Evolutionary conservation across 805 yeast species (phyloP).

Genomic region (Spathaspora boniae): DNA sequence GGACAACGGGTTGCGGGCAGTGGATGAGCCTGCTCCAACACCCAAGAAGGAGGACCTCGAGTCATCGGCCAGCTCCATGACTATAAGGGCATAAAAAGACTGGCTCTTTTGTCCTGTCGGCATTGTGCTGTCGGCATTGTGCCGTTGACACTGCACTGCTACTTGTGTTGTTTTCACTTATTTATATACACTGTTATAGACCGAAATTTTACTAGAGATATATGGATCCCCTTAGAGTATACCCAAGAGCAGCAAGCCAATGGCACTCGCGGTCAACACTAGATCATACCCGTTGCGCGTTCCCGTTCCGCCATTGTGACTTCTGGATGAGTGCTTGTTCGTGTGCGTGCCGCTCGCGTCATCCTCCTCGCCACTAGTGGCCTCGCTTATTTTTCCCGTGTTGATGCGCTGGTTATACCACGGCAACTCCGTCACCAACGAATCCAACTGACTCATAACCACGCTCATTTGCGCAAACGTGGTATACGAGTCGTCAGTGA

Average conservation of each 20-base stretch:
- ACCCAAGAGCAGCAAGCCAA: slow-evolving; percentile 2
- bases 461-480: slow-evolving; percentile 25
- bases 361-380: slow-evolving; percentile 3
- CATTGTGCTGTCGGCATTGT: no score
- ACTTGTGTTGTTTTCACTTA: no score
- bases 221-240: no score
- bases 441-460: slow-evolving; percentile 18
- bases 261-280: slow-evolving; percentile 1
- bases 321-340: not conserved
- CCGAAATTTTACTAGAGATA: no score
- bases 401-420: slow-evolving; percentile 28
- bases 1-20: slow-evolving; percentile 34
- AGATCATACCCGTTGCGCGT: not conserved
- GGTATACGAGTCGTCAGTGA: slow-evolving; percentile 35
- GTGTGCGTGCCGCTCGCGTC: not conserved
- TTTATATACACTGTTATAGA: no score
- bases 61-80: slow-evolving; percentile 5
- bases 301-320: not conserved
- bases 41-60: slow-evolving; percentile 5
- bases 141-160: no score
- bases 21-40: slow-evolving; percentile 23
- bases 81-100: no score
- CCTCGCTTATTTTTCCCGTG: slow-evolving; percentile 5
- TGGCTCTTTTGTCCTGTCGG: no score
- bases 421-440: slow-evolving; percentile 34